phyloP scores from a whole-genome alignment of 2,329 filamentous ascomycete genomes.

The Paracamarosporium sp. region DNA sequence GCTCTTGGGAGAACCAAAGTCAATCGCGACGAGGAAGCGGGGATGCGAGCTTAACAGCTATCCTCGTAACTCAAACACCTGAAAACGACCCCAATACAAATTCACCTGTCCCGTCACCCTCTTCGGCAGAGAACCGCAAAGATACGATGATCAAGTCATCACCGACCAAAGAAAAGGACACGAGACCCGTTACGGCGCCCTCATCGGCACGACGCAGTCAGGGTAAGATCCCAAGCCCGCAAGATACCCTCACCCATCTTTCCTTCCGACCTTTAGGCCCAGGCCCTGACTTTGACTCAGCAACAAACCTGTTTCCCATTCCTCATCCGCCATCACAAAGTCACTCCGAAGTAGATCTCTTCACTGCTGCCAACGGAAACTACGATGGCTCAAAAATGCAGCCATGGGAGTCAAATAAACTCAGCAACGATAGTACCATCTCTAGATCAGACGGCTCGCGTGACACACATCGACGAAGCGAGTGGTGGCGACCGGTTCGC shows the following conservation, averaged over 20 bases:
- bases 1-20: constrained; percentile 41
- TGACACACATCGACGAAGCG: constrained; percentile 32
- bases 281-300: constrained; percentile 28
- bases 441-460: constrained; percentile 38
- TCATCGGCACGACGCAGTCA: constrained; percentile 41
- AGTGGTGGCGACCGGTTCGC: constrained; percentile 46
- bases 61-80: constrained; percentile 44
- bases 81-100: constrained; percentile 21
- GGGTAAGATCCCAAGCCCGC: constrained; percentile 33
- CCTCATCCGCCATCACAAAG: constrained; percentile 39
- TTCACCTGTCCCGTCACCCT: constrained; percentile 24
- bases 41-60: constrained; percentile 48
- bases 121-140: constrained; percentile 29
- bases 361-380: constrained; percentile 39
- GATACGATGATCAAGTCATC: constrained; percentile 36
- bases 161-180: constrained; percentile 34
- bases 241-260: constrained; percentile 15
- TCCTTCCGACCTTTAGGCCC: constrained; percentile 16
- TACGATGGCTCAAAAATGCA: constrained; percentile 38
- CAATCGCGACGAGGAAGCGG: constrained; percentile 46
- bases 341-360: constrained; percentile 43
- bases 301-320: constrained; percentile 37
- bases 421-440: constrained; percentile 36
- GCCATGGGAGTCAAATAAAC: constrained; percentile 41
- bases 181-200: constrained; percentile 44